Conservation (phyloP, 192 early-diverging fungal species). For the Allomyces macrogynus region DNA sequence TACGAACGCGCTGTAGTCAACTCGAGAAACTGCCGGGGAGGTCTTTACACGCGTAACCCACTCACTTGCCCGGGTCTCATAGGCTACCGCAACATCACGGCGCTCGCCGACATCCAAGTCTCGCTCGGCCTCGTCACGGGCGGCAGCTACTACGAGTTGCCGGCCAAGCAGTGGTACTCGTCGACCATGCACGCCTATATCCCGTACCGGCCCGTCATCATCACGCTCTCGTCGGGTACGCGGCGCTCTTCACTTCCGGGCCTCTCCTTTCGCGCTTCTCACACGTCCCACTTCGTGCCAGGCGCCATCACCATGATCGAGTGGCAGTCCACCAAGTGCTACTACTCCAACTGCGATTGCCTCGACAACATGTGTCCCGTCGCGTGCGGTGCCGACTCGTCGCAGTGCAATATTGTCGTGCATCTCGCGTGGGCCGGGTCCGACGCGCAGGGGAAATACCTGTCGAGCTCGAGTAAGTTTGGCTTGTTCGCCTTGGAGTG, state of each 20-base stretch:
- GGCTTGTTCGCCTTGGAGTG: too few relatives aligned
- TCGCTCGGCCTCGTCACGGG: background rate
- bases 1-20: too few relatives aligned
- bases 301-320: background rate
- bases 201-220: background rate
- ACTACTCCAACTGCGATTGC: background rate
- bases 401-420: background rate
- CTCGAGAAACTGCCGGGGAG: too few relatives aligned
- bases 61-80: too few relatives aligned
- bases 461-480: background rate
- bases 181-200: background rate
- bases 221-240: background rate
- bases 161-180: background rate
- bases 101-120: background rate
- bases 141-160: background rate
- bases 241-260: too few relatives aligned
- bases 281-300: background rate
- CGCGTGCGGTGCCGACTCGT: background rate
- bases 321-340: background rate
- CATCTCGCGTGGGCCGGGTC: background rate
- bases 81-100: background rate
- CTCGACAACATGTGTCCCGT: background rate
- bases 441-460: background rate
- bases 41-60: too few relatives aligned
- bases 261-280: too few relatives aligned